phyloP scores from a whole-genome alignment of 2,329 filamentous ascomycete genomes.

The Fusarium subglutinans region DNA sequence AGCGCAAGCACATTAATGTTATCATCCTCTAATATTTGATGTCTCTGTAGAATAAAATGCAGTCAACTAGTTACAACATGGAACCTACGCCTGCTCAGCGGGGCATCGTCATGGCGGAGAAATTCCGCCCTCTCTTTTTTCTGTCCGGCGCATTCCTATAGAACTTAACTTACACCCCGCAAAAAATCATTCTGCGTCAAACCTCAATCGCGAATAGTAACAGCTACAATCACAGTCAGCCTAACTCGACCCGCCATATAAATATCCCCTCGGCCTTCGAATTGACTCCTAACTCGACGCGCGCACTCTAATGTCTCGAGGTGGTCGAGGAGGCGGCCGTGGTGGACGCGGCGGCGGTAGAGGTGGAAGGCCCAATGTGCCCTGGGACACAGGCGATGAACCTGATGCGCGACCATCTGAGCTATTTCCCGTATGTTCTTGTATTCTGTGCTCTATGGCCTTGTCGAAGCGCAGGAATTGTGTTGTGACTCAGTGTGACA shows the following conservation, averaged over 20 bases:
- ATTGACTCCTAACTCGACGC: background rate
- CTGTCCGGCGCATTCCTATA: constrained; percentile 6
- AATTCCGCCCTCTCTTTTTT: constrained; percentile 31
- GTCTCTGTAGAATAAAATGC: background rate
- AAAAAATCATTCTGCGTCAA: constrained; percentile 37
- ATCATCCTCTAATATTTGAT: background rate
- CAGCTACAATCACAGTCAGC: background rate
- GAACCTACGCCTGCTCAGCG: background rate
- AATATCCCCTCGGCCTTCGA: background rate
- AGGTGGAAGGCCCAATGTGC: constrained; percentile 57
- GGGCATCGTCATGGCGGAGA: constrained; percentile 29
- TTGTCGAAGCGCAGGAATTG: background rate
- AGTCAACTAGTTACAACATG: background rate
- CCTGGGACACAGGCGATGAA: constrained; percentile 64
- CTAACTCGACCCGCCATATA: background rate
- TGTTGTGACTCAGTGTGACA: background rate
- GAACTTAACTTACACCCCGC: constrained; percentile 31
- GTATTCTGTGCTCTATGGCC: background rate
- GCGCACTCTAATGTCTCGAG: constrained; percentile 57
- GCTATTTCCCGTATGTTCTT: constrained; percentile 62
- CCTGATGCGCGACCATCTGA: constrained; percentile 67
- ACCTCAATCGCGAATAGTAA: constrained; percentile 13
- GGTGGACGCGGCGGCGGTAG: constrained; percentile 60
- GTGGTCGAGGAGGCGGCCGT: constrained; percentile 62
- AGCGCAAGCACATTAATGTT: too few relatives aligned